phyloP scores from a whole-genome alignment of 805 yeast genomes.

The Candida chilensis region DNA sequence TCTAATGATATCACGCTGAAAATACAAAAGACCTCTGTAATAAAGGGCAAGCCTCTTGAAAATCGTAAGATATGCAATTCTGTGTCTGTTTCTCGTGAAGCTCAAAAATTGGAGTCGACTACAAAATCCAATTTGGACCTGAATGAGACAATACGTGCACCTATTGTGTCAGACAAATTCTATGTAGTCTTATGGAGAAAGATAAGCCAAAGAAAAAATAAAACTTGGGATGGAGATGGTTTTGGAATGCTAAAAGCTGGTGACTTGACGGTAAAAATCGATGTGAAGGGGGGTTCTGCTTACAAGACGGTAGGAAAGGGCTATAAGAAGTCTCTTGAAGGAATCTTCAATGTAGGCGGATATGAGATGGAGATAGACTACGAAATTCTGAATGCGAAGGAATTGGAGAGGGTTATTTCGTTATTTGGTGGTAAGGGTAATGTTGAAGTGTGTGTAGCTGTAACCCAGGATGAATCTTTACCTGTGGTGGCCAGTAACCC shows the following conservation, averaged over 20 bases:
- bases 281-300: slow-evolving; percentile 13
- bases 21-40: slow-evolving; percentile 3
- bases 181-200: slow-evolving; percentile 59
- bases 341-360: slow-evolving; percentile 39
- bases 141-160: slow-evolving; percentile 3
- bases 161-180: not conserved
- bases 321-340: slow-evolving; percentile 20
- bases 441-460: slow-evolving; percentile 1
- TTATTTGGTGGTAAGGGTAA: slow-evolving; percentile 1
- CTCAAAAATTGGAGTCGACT: too few species aligned
- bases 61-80: too few species aligned
- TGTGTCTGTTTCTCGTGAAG: too few species aligned
- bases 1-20: too few species aligned
- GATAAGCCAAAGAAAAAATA: slow-evolving; percentile 65
- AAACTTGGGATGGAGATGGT: slow-evolving; percentile 96
- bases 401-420: slow-evolving; percentile 7
- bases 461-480: slow-evolving; percentile 2
- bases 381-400: slow-evolving; percentile 18
- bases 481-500: slow-evolving; percentile 1
- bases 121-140: too few species aligned
- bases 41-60: slow-evolving; percentile 2
- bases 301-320: slow-evolving; percentile 10
- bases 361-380: slow-evolving; percentile 58
- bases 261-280: slow-evolving; percentile 18
- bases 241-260: slow-evolving; percentile 23